Conservation (phyloP, 306 rosid genomes). For the Oemleria cerasiformis region DNA sequence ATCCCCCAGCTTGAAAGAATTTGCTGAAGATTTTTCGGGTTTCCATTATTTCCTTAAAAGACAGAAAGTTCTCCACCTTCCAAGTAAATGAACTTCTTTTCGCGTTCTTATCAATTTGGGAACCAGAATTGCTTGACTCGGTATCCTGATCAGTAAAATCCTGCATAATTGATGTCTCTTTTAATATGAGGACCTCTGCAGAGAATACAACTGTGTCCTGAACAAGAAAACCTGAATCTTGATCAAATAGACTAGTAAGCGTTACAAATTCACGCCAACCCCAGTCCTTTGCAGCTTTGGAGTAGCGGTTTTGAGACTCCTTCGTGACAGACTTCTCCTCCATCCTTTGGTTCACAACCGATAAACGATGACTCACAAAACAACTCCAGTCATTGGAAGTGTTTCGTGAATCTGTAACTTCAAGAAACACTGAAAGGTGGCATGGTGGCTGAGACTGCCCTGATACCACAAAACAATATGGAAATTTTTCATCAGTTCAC, state of each 20-base stretch:
- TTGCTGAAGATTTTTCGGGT: slow-evolving; percentile 96
- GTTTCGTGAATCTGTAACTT: slow-evolving; percentile 96
- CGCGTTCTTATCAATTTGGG: slow-evolving; percentile 44
- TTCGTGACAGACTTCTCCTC: slow-evolving; percentile 97
- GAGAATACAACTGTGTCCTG: slow-evolving; percentile 95
- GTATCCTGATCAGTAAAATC: slow-evolving; percentile 66
- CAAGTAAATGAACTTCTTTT: slow-evolving; percentile 91
- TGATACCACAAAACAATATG: slow-evolving; percentile 51
- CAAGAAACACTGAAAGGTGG: slow-evolving; percentile 99
- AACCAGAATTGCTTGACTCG: slow-evolving; percentile 44
- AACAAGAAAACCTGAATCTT: slow-evolving; percentile 97
- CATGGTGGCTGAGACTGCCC: slow-evolving; percentile 99
- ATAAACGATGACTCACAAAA: slow-evolving; percentile 94
- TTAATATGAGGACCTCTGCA: slow-evolving; percentile 95
- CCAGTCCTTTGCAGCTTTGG: slow-evolving; percentile 99
- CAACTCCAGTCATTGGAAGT: slow-evolving; percentile 99
- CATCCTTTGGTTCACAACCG: slow-evolving; percentile 86
- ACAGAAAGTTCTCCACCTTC: slow-evolving; percentile 98
- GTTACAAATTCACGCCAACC: slow-evolving; percentile 99
- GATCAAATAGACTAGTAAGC: slow-evolving; percentile 97
- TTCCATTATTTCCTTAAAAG: slow-evolving; percentile 98
- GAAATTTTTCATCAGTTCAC: slow-evolving; percentile 44
- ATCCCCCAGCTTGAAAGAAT: slow-evolving; percentile 99
- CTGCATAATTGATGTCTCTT: slow-evolving; percentile 90
- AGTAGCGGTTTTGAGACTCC: slow-evolving; percentile 99